These are phyloP conservation scores for Millerozyma acaciae DNA, from an alignment of 805 yeast species.

Conservation along the genomic window DNA sequence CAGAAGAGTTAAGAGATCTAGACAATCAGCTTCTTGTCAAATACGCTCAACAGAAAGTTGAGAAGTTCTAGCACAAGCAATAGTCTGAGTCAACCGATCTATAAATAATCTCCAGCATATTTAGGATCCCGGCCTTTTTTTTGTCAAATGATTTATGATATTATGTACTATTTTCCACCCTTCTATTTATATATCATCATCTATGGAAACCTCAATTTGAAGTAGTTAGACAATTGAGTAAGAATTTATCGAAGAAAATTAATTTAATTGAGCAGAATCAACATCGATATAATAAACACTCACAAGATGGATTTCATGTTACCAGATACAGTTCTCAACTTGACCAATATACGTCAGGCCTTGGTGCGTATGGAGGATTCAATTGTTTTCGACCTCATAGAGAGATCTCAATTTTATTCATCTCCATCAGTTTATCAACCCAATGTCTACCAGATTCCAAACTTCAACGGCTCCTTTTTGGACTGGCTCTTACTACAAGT, in stretches of 20 bases:
- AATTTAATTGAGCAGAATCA: too few species aligned
- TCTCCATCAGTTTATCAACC: slow-evolving; percentile 70
- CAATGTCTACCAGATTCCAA: slow-evolving; percentile 55
- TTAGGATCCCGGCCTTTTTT: too few species aligned
- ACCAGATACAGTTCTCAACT: slow-evolving; percentile 76
- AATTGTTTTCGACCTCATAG: slow-evolving; percentile 86
- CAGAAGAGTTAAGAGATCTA: slow-evolving; percentile 14
- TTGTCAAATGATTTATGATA: too few species aligned
- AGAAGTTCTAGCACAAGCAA: slow-evolving; percentile 8
- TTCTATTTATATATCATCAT: too few species aligned
- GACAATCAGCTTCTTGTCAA: slow-evolving; percentile 29
- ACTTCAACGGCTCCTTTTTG: slow-evolving; percentile 74
- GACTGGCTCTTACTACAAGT: slow-evolving; percentile 80
- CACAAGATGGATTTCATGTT: slow-evolving; percentile 72
- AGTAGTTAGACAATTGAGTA: too few species aligned
- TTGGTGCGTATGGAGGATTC: slow-evolving; percentile 95
- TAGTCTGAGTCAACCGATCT: too few species aligned
- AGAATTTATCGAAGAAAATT: too few species aligned
- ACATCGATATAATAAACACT: too few species aligned
- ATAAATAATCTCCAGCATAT: too few species aligned
- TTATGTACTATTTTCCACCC: too few species aligned
- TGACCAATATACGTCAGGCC: slow-evolving; percentile 78
- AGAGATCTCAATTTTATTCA: slow-evolving; percentile 81
- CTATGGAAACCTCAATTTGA: too few species aligned
- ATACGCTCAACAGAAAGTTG: slow-evolving; percentile 29